Evolutionary conservation across 2,329 filamentous ascomycete species (phyloP), one percentile per base, ranked within the genome.

Genomic region (Fusarium tanahbumbuense): DNA sequence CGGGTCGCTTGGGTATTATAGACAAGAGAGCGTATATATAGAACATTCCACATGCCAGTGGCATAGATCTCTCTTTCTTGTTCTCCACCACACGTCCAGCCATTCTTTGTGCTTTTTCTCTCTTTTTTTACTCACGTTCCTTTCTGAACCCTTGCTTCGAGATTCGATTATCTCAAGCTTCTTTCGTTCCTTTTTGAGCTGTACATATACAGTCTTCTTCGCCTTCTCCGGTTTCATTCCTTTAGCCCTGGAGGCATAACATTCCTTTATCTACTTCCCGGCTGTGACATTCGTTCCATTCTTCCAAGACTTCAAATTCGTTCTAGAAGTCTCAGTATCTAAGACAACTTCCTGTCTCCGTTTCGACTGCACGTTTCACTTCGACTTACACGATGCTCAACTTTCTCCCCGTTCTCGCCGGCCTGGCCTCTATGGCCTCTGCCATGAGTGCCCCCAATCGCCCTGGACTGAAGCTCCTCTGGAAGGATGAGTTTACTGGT

Each of bases 401-500:
- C 67, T 73, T 72, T 18, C 49, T 71, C 34, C 55, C 66, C 52
- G 22, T 74, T 45, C 60, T 71, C 53, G 60, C 73, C 23, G 52
- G 68, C 46, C 61, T 73, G 32, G 64, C 73, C 20, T 62, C 77
- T 22, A 45, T 79, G 18, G 75, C 69, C 42, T 71, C 67, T n/a
- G 81, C 81, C n/a, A 79, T 79, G 70, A 63, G 70, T 12, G 74
- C 79, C 1, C 85, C 84, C 0, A 70, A 64, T 20, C 79, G 83
- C 56, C 59, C 75, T 8, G 83, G 83, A 44, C 83, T 81, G 74
- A 81, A 75, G 23, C 72, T 81, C 9, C 64, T 83, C 60, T 87
- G 84, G 83, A 73, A 80, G 45, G 85, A 86, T 22, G 78, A 71
- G 22, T 87, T 87, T 67, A 32, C 71, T 23, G 84, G 84, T 13